Percentiles rank a stretch among this genome's conserved stretches.
These are phyloP conservation scores for Candida orba DNA, from an alignment of 805 yeast genomes.

Conservation along the genomic window DNA sequence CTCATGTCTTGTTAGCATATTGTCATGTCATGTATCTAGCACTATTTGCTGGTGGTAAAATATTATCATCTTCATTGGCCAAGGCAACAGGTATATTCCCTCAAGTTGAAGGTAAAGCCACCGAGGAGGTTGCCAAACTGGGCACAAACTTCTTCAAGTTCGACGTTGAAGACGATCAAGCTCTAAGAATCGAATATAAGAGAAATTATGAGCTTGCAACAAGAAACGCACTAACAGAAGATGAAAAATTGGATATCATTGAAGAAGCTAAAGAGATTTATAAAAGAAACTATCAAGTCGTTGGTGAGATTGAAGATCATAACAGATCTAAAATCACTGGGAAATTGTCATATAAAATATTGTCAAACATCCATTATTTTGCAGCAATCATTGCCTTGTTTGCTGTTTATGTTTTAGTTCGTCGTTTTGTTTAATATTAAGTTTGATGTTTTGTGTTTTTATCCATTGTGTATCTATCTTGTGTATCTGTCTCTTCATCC, in stretches of 20 bases:
- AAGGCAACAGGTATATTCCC: slow-evolving; percentile 72
- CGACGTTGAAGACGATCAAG: slow-evolving; percentile 60
- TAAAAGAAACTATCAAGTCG: slow-evolving; percentile 50
- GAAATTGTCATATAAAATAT: slow-evolving; percentile 46
- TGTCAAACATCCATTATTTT: slow-evolving; percentile 46
- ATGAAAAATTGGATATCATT: slow-evolving; percentile 62
- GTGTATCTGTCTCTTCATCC: background rate
- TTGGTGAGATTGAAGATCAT: slow-evolving; percentile 60
- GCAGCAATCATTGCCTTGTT: slow-evolving; percentile 28
- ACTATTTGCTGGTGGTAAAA: slow-evolving; percentile 77
- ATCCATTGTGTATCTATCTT: background rate
- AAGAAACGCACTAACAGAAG: slow-evolving; percentile 60
- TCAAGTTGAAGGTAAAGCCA: slow-evolving; percentile 56
- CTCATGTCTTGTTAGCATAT: slow-evolving; percentile 68
- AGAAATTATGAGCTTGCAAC: slow-evolving; percentile 74
- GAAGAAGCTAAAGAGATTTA: slow-evolving; percentile 63
- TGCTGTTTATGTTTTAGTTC: slow-evolving; percentile 28
- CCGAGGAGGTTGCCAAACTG: slow-evolving; percentile 48
- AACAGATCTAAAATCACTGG: slow-evolving; percentile 51
- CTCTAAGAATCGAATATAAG: slow-evolving; percentile 59
- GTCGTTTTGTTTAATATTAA: slow-evolving; percentile 23
- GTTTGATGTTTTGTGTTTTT: too few relatives aligned
- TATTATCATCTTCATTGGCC: slow-evolving; percentile 59
- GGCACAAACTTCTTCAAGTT: slow-evolving; percentile 72
- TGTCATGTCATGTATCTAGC: slow-evolving; percentile 83